Evolutionary conservation across 108 stramenopile genomes (phyloP).

Genomic region (Epithemia pelagica): DNA sequence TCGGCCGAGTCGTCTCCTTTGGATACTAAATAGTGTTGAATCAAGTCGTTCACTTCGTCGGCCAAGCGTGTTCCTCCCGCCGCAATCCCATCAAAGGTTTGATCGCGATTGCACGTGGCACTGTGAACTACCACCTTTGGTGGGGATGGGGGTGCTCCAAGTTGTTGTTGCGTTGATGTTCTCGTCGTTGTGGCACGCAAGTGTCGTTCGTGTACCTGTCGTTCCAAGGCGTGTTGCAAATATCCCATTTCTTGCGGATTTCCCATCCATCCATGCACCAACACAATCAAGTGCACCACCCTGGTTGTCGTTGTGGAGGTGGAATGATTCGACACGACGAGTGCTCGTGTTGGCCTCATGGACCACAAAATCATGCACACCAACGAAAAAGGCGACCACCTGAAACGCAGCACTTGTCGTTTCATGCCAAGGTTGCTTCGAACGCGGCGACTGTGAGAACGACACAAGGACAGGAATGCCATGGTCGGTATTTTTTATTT

Average conservation of each 20-base stretch:
- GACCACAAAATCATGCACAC: too few species aligned
- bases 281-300: slow-evolving; percentile 63
- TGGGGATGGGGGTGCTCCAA: background rate
- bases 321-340: too few species aligned
- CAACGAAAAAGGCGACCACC: too few species aligned
- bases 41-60: slow-evolving; percentile 47
- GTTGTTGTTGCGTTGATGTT: background rate
- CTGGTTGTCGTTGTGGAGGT: too few species aligned
- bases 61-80: slow-evolving; percentile 56
- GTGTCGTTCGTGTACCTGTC: slow-evolving; percentile 4
- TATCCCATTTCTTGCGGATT: slow-evolving; percentile 72
- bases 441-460: too few species aligned
- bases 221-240: slow-evolving; percentile 35
- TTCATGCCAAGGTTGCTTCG: too few species aligned
- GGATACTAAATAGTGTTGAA: slow-evolving; percentile 10
- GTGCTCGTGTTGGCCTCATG: too few species aligned
- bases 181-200: background rate
- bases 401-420: too few species aligned
- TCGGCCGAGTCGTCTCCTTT: background rate
- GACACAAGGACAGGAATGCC: too few species aligned
- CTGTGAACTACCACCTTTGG: slow-evolving; percentile 47
- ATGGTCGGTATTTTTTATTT: too few species aligned
- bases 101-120: slow-evolving; percentile 47
- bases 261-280: slow-evolving; percentile 82
- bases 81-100: slow-evolving; percentile 59